phyloP scores from a whole-genome alignment of 1,139 yeast species.

The Hanseniaspora uvarum region DNA sequence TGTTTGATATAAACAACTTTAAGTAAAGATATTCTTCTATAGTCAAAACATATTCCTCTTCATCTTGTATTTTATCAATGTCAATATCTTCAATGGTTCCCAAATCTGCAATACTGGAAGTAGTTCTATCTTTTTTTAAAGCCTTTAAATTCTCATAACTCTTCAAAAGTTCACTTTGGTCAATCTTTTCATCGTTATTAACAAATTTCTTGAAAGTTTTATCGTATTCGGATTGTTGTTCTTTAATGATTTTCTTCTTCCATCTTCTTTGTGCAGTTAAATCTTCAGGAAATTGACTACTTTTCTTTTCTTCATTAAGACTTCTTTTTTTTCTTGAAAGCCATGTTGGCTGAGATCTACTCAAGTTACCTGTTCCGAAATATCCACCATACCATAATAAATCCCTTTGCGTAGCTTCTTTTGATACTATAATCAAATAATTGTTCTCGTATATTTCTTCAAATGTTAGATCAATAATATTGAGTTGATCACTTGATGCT shows the following conservation, averaged over 20 bases:
- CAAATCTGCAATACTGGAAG: neutral
- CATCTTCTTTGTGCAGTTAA: constrained; percentile 62
- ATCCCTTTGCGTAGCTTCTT: constrained; percentile 18
- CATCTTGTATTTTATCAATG: constrained; percentile 29
- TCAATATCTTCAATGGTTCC: constrained; percentile 30
- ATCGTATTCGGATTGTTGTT: constrained; percentile 37
- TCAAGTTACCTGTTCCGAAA: constrained; percentile 83
- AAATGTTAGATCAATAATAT: neutral
- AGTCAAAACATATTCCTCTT: constrained; percentile 66
- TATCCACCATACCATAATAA: constrained; percentile 76
- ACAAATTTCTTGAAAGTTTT: constrained; percentile 28
- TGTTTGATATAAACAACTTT: neutral
- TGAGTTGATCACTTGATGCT: neutral
- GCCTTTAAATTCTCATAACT: constrained; percentile 27
- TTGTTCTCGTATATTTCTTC: constrained; percentile 7
- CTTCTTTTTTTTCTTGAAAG: constrained; percentile 46
- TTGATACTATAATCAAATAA: constrained; percentile 1
- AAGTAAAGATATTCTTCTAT: constrained; percentile 70
- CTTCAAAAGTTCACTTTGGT: constrained; percentile 30
- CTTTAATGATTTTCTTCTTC: constrained; percentile 64
- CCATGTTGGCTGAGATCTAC: constrained; percentile 94
- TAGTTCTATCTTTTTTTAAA: constrained; percentile 27
- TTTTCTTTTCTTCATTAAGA: constrained; percentile 28
- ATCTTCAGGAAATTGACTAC: constrained; percentile 48
- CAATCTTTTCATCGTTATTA: constrained; percentile 9